Conservation (phyloP, 306 rosid species). For the Fragaria ananassa region DNA sequence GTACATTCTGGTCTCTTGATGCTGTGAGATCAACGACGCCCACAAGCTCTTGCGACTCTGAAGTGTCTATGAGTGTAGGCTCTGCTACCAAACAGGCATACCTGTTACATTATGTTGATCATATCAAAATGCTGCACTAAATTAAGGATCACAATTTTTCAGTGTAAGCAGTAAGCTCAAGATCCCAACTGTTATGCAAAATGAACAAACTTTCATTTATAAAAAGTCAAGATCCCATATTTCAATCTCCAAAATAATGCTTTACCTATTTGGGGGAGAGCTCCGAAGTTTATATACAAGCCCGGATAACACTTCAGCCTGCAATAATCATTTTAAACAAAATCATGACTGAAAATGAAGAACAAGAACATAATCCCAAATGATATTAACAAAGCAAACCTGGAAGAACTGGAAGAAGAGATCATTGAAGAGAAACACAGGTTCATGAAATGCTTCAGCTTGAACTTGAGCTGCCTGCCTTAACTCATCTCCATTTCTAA, state of each 20-base stretch:
- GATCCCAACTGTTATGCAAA: conserved; percentile 2
- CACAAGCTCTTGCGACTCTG: conserved; percentile 43
- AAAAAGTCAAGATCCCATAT: neutral
- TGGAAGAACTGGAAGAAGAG: conserved; percentile 69
- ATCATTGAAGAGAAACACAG: conserved; percentile 55
- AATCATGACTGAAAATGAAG: neutral
- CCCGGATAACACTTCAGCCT: conserved; percentile 89
- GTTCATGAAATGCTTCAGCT: conserved; percentile 78
- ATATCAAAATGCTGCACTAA: neutral
- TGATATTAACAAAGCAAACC: conserved; percentile 29
- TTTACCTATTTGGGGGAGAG: conserved; percentile 67
- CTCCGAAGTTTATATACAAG: conserved; percentile 65
- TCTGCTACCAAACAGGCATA: conserved; percentile 93
- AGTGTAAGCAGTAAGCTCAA: neutral
- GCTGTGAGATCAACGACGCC: conserved; percentile 75
- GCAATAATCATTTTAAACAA: conserved; percentile 3
- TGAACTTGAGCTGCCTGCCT: conserved; percentile 57
- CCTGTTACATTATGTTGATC: conserved; percentile 26
- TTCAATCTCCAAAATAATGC: neutral
- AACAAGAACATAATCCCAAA: neutral
- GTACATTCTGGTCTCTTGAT: conserved; percentile 50
- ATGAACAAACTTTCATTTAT: neutral
- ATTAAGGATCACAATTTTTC: neutral
- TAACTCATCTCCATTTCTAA: conserved; percentile 56
- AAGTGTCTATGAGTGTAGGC: conserved; percentile 20